Evolutionary conservation across 352 stramenopile species (phyloP), one percentile per base, ranked within the genome.

Genomic region (Halophytophthora polymorphica): DNA sequence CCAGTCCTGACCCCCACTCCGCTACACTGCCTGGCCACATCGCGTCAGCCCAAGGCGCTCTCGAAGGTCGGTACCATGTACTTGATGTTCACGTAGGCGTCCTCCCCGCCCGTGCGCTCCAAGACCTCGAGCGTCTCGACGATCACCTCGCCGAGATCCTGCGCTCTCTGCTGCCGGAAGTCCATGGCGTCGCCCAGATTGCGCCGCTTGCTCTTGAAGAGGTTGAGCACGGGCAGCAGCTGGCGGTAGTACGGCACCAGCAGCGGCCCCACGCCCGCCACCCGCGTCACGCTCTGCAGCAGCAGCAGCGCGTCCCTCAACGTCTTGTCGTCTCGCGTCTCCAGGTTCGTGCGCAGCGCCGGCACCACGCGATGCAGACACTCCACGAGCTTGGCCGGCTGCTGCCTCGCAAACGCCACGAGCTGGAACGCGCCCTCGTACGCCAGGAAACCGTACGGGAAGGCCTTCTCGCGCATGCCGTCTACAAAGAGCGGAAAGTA

Each of bases 31-130:
- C n/a, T n/a, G n/a, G n/a, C n/a, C n/a, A n/a, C n/a, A n/a, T n/a
- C n/a, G n/a, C 53, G 17, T 67, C 34, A 68, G 21, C 41, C 46
- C 34, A 64, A 22, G 29, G 54, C 59, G 31, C 54, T 66, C 48
- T 98, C 88, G 73, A 98, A 98, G 17, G 95, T 96, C 18, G 95
- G 95, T 7, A 98, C 83, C 71, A 98, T 94, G 60, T 98, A 98
- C 72, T 98, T 99, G 66, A 97, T 97, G 71, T 97, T 97, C 25
- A 96, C 78, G 58, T 88, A 97, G 8, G 90, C 90, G 45, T 97
- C 84, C 1, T 88, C 67, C 7, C 90, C 90, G 18, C 90, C 90
- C 29, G 80, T 79, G 21, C 48, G 66, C 50, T 97, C 90, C 11
- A 97, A 59, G 10, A 95, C 40, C 58, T 96, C 83, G 17, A 97